These are phyloP conservation scores for Cenchrus fungigraminus DNA, from an alignment of 176 grass and related monocot genomes.

Conservation along the genomic window DNA sequence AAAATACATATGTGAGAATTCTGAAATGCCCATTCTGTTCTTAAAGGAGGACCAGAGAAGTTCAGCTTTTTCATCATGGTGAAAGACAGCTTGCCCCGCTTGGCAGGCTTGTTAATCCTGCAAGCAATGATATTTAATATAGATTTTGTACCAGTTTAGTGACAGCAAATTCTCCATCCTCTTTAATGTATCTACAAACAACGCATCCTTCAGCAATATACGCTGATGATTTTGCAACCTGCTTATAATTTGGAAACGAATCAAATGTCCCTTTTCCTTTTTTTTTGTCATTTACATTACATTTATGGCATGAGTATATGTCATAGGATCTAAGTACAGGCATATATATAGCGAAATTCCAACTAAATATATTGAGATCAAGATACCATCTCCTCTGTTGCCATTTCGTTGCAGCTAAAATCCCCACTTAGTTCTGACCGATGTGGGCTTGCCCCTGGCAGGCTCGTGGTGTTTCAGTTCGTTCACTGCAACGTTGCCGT, in stretches of 20 bases:
- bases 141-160: not conserved
- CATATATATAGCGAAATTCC: not conserved
- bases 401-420: conserved; percentile 16
- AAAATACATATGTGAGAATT: no score
- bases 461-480: not conserved
- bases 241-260: conserved; percentile 3
- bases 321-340: not conserved
- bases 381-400: not conserved
- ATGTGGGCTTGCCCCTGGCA: conserved; percentile 31
- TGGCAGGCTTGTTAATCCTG: conserved; percentile 1
- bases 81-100: no score
- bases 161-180: conserved; percentile 10
- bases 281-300: conserved; percentile 1
- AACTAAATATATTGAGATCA: not conserved
- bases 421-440: conserved; percentile 47
- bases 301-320: conserved; percentile 10
- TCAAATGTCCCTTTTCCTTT: not conserved
- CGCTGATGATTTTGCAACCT: not conserved
- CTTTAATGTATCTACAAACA: conserved; percentile 7
- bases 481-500: not conserved
- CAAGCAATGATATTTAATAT: not conserved
- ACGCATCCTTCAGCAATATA: not conserved
- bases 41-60: no score
- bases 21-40: no score
- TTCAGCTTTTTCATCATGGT: no score